phyloP scores from a whole-genome alignment of 495 filamentous ascomycete genomes.

The Neurospora sp. region DNA sequence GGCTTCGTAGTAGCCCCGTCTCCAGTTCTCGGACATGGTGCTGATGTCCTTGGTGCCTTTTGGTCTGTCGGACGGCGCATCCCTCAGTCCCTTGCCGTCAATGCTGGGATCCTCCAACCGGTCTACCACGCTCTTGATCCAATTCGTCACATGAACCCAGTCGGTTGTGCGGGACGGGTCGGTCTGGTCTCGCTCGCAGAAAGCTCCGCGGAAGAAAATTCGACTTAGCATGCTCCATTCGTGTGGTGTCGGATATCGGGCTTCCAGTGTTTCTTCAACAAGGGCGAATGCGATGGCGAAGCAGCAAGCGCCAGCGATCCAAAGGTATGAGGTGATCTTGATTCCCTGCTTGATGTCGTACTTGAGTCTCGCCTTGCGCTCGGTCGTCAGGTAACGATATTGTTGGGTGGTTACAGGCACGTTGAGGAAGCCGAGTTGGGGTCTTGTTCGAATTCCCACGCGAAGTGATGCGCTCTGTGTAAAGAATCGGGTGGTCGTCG shows the following conservation, averaged over 20 bases:
- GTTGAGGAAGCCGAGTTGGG: conserved; percentile 70
- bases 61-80: conserved; percentile 21
- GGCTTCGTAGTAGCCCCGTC: conserved; percentile 69
- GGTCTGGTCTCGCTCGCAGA: conserved; percentile 44
- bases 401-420: conserved; percentile 24
- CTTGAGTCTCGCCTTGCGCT: conserved; percentile 56
- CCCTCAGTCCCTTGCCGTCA: conserved; percentile 56
- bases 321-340: conserved; percentile 50
- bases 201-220: conserved; percentile 48
- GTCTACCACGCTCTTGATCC: conserved; percentile 42
- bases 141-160: conserved; percentile 51
- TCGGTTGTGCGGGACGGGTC: conserved; percentile 42
- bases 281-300: conserved; percentile 46
- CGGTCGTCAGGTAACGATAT: conserved; percentile 66
- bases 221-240: conserved; percentile 63
- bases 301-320: conserved; percentile 42
- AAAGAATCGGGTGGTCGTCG: conserved; percentile 12
- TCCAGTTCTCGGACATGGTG: conserved; percentile 67
- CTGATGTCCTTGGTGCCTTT: conserved; percentile 49
- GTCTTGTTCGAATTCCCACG: conserved; percentile 34
- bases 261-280: conserved; percentile 60
- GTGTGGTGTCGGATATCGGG: conserved; percentile 59
- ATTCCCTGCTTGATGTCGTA: conserved; percentile 49
- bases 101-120: conserved; percentile 52
- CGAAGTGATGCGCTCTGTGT: conserved; percentile 15